These are phyloP conservation scores for Saccharomycopsis fibuligera DNA, from an alignment of 805 yeast species.

Conservation along the genomic window DNA sequence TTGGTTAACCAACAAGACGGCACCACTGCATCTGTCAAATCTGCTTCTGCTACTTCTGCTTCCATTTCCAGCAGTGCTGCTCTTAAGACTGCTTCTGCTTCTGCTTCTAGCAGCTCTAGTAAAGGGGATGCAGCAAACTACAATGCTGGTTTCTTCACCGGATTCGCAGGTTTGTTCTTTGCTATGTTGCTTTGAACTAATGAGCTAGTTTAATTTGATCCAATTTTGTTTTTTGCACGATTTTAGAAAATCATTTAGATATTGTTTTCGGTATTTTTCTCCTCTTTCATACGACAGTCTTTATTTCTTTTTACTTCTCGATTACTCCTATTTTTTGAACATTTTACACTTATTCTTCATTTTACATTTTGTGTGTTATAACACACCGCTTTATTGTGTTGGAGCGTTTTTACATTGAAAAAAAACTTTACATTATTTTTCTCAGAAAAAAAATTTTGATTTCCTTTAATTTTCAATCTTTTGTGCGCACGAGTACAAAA, in stretches of 20 bases:
- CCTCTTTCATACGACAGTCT: neutral
- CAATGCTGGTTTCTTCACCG: slow-evolving; percentile 4
- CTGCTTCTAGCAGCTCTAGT: slow-evolving; percentile 22
- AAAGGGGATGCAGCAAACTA: slow-evolving; percentile 27
- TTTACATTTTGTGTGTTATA: too few relatives aligned
- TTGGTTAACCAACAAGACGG: slow-evolving; percentile 29
- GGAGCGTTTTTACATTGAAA: too few relatives aligned
- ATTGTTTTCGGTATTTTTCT: neutral
- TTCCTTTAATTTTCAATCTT: too few relatives aligned
- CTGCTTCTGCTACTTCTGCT: slow-evolving; percentile 22
- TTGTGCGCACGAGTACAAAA: too few relatives aligned
- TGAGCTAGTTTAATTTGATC: slow-evolving; percentile 1
- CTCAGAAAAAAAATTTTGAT: too few relatives aligned
- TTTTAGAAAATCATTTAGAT: neutral
- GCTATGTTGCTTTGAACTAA: too few relatives aligned
- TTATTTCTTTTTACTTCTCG: neutral
- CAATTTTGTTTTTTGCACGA: neutral
- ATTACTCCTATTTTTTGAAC: too few relatives aligned
- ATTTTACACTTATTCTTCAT: too few relatives aligned
- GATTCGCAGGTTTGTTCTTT: slow-evolving; percentile 7
- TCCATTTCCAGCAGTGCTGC: slow-evolving; percentile 19
- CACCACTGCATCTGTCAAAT: slow-evolving; percentile 20
- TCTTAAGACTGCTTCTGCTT: slow-evolving; percentile 20
- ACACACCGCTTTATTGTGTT: too few relatives aligned
- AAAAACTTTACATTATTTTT: too few relatives aligned